Percentiles rank a stretch among this genome's conserved stretches.
Evolutionary conservation across 1,284 basidiomycete species (phyloP).

Genomic region (Sporisorium iseilematis-ciliati): DNA sequence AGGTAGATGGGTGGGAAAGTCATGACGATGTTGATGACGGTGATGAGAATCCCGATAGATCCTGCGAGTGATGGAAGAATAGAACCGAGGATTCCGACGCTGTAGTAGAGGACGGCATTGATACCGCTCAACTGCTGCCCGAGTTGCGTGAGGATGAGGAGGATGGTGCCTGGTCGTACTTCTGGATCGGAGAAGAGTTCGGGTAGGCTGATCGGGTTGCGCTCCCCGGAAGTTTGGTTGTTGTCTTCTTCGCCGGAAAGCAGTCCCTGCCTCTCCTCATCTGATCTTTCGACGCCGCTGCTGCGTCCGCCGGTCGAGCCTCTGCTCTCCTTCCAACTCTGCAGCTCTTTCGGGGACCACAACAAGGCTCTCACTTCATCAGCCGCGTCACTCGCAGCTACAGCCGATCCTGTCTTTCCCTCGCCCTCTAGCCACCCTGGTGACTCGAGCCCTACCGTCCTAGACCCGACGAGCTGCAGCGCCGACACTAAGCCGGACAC

Average conservation of each 20-base stretch:
- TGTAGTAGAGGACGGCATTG: constrained; percentile 66
- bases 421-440: constrained; percentile 60
- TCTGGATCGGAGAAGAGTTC: constrained; percentile 37
- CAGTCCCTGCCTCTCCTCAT: constrained; percentile 40
- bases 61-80: constrained; percentile 54
- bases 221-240: neutral
- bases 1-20: constrained; percentile 85
- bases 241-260: constrained; percentile 11
- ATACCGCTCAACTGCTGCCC: constrained; percentile 66
- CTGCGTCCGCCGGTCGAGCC: constrained; percentile 3
- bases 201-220: constrained; percentile 14
- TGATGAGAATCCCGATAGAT: constrained; percentile 62
- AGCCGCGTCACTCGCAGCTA: constrained; percentile 18
- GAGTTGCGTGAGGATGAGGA: constrained; percentile 62
- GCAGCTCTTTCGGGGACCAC: constrained; percentile 45
- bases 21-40: constrained; percentile 78
- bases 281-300: neutral
- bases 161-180: constrained; percentile 42
- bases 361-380: constrained; percentile 36
- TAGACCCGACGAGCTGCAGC: constrained; percentile 68
- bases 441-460: constrained; percentile 49
- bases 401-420: constrained; percentile 7
- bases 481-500: constrained; percentile 63
- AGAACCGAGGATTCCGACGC: constrained; percentile 60
- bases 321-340: constrained; percentile 28